Conservation (phyloP, 2,329 filamentous ascomycete genomes). For the Hirsutella minnesotensis region DNA sequence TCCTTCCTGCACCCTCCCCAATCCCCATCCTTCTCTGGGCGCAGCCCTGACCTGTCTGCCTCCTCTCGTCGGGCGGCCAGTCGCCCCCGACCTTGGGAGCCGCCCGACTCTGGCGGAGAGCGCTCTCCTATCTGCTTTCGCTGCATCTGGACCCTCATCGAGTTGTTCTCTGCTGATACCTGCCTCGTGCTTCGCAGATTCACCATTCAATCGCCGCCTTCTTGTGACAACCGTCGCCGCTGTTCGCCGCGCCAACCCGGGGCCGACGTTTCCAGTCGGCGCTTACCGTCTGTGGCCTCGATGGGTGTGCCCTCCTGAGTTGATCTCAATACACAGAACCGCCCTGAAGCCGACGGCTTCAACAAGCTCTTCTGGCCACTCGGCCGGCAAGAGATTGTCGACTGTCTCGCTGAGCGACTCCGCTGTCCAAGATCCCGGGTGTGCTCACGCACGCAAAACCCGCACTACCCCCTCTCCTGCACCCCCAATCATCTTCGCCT, state of each 20-base stretch:
- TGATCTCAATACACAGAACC: slow-evolving; percentile 9
- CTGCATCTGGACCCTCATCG: slow-evolving; percentile 1
- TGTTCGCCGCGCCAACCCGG: slow-evolving; percentile 18
- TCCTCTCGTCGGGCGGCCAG: background rate
- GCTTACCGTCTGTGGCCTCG: slow-evolving; percentile 20
- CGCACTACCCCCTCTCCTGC: slow-evolving; percentile 9
- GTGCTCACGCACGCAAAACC: slow-evolving; percentile 20
- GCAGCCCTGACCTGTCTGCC: slow-evolving; percentile 5
- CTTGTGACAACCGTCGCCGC: slow-evolving; percentile 5
- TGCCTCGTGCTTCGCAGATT: slow-evolving; percentile 1
- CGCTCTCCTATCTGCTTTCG: slow-evolving; percentile 2
- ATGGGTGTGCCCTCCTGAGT: slow-evolving; percentile 16
- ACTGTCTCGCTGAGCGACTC: slow-evolving; percentile 14
- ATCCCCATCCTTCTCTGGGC: slow-evolving; percentile 8
- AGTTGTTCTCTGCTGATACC: slow-evolving; percentile 4
- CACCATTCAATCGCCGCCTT: slow-evolving; percentile 9
- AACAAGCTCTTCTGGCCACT: slow-evolving; percentile 9
- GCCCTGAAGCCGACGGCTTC: slow-evolving; percentile 7
- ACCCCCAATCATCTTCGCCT: slow-evolving; percentile 5
- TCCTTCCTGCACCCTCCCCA: slow-evolving; percentile 13
- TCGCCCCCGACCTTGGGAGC: slow-evolving; percentile 2
- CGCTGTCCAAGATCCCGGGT: slow-evolving; percentile 8
- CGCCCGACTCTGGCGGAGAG: slow-evolving; percentile 1
- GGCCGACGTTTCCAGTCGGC: slow-evolving; percentile 16
- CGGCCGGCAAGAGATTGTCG: slow-evolving; percentile 13